Conservation (phyloP, 345 rosid genomes). For the Pelargonium nanum region DNA sequence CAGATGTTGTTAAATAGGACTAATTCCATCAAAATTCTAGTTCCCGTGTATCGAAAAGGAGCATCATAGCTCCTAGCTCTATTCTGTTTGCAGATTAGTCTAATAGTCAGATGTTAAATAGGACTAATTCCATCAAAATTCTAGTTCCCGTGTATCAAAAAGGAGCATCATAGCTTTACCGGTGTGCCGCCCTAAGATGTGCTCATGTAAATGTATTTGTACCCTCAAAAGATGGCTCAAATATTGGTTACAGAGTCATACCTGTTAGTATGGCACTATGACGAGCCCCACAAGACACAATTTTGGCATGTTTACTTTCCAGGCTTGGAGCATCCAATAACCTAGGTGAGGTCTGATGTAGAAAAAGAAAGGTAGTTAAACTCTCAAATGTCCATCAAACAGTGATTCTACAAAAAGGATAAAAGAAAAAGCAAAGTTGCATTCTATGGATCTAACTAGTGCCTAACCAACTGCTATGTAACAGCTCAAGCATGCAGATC, state of each 20-base stretch:
- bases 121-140: neutral
- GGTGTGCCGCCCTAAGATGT: too few species aligned
- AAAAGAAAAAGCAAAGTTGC: neutral
- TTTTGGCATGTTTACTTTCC: conserved; percentile 38
- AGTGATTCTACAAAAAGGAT: neutral
- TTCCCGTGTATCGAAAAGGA: too few species aligned
- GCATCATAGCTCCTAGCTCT: neutral
- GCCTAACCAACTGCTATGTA: neutral
- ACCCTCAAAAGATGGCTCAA: too few species aligned
- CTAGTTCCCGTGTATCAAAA: too few species aligned
- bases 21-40: neutral
- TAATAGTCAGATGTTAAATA: neutral
- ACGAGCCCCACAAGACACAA: conserved; percentile 73
- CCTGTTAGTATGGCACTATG: conserved; percentile 68
- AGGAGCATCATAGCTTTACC: too few species aligned
- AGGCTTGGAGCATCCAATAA: conserved; percentile 50
- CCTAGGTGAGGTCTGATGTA: conserved; percentile 44
- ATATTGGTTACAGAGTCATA: conserved; percentile 11
- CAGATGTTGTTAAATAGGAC: neutral
- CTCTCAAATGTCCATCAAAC: conserved; percentile 2
- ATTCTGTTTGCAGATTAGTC: neutral
- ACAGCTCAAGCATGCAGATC: neutral
- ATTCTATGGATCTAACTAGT: neutral
- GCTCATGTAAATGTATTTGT: too few species aligned
- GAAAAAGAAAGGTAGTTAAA: conserved; percentile 1